Conservation (phyloP, 257 asterid genomes). For the Plantago elongata region DNA sequence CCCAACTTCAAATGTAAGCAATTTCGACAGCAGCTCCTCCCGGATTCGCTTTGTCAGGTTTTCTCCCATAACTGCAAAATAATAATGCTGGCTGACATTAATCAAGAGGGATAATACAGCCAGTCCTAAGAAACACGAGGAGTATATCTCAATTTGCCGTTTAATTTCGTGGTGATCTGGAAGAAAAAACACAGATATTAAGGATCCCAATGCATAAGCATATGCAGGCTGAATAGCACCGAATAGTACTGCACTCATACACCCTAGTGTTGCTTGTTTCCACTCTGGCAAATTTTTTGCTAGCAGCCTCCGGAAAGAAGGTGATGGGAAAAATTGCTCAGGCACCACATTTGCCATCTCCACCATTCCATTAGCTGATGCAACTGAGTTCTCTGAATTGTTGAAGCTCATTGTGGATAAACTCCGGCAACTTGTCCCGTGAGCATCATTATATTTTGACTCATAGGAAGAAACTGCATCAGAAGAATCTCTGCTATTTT, state of each 20-base stretch:
- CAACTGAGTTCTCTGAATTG: slow-evolving; percentile 38
- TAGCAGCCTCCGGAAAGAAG: slow-evolving; percentile 45
- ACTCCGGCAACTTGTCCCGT: slow-evolving; percentile 34
- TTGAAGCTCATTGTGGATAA: slow-evolving; percentile 36
- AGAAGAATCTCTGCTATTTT: slow-evolving; percentile 14
- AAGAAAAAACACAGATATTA: slow-evolving; percentile 45
- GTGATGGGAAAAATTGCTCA: slow-evolving; percentile 32
- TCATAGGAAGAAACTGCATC: too few species aligned
- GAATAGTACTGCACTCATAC: slow-evolving; percentile 38
- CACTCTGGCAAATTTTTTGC: slow-evolving; percentile 64
- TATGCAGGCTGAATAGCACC: slow-evolving; percentile 56
- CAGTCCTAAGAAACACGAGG: slow-evolving; percentile 42
- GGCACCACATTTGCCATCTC: neutral
- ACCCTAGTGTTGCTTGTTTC: slow-evolving; percentile 45
- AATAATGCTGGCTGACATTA: slow-evolving; percentile 46
- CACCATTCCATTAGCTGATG: slow-evolving; percentile 21
- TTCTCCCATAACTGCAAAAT: slow-evolving; percentile 65
- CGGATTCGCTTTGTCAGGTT: slow-evolving; percentile 53
- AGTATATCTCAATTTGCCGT: slow-evolving; percentile 30
- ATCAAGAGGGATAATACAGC: slow-evolving; percentile 44
- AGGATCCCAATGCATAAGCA: slow-evolving; percentile 48
- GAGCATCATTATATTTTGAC: slow-evolving; percentile 6
- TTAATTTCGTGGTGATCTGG: slow-evolving; percentile 42
- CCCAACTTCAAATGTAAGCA: slow-evolving; percentile 57
- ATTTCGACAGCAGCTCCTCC: slow-evolving; percentile 51